Conservation (phyloP, 2,329 filamentous ascomycete genomes). For the Diaporthe vaccinii region DNA sequence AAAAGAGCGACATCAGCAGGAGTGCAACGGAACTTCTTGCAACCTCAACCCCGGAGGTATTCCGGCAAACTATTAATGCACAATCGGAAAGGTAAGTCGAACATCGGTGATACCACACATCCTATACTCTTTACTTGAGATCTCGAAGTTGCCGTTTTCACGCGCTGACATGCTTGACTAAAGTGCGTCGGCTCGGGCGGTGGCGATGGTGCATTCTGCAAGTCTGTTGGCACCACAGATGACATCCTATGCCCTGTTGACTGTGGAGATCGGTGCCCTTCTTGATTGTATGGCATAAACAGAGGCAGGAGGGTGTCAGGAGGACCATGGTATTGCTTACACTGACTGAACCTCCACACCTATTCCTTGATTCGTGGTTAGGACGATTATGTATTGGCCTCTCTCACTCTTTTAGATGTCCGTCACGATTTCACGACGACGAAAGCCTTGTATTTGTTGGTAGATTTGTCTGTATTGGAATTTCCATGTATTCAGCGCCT, state of each 20-base stretch:
- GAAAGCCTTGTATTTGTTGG: not conserved
- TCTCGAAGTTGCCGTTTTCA: too few relatives aligned
- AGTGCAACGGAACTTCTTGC: conserved; percentile 14
- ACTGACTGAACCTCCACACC: too few relatives aligned
- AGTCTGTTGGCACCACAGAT: not conserved
- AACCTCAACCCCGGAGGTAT: conserved; percentile 6
- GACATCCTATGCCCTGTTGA: conserved; percentile 8
- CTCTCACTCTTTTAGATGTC: not conserved
- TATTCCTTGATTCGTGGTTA: too few relatives aligned
- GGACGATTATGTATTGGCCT: not conserved
- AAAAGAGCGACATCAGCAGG: not conserved
- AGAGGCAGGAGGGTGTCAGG: not conserved
- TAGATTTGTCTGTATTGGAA: not conserved
- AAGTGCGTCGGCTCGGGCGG: conserved; percentile 11
- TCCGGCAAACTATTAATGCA: not conserved
- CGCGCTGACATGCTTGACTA: not conserved
- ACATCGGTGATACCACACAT: not conserved
- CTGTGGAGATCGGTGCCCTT: conserved; percentile 14
- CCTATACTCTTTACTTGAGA: not conserved
- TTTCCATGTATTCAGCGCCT: not conserved
- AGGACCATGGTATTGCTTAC: too few relatives aligned
- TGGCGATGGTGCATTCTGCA: conserved; percentile 12
- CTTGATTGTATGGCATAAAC: not conserved
- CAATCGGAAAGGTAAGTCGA: conserved; percentile 6
- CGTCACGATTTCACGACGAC: not conserved